Evolutionary conservation across 208 protist genomes (phyloP).

Genomic region (Trypanosoma rangeli): DNA sequence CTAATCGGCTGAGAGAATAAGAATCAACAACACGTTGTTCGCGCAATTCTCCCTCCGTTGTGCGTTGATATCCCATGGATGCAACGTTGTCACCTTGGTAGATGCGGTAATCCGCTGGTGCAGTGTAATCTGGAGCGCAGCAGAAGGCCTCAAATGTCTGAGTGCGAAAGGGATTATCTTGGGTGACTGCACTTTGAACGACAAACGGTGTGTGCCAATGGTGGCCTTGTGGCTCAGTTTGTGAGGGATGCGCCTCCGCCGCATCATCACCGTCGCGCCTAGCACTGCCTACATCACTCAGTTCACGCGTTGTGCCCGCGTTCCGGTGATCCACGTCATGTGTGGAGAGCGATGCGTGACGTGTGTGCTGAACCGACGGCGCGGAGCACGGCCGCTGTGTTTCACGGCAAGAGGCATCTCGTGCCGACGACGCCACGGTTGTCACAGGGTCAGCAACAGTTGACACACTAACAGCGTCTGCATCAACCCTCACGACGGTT

Average conservation of each 20-base stretch:
- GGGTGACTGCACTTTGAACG: conserved; percentile 62
- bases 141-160: conserved; percentile 74
- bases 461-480: neutral
- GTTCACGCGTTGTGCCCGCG: neutral
- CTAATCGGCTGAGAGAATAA: neutral
- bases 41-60: conserved; percentile 25
- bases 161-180: conserved; percentile 70
- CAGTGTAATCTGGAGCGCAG: conserved; percentile 44
- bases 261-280: neutral
- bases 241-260: neutral
- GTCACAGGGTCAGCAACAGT: neutral
- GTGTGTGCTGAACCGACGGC: neutral
- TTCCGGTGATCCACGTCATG: neutral
- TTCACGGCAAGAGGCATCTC: neutral
- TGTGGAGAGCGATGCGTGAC: conserved; percentile 1
- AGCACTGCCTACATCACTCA: neutral
- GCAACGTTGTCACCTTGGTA: conserved; percentile 18
- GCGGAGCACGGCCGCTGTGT: neutral
- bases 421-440: too few species aligned
- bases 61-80: conserved; percentile 13
- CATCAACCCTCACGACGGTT: neutral
- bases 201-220: conserved; percentile 29
- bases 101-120: conserved; percentile 30
- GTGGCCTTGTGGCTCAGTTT: conserved; percentile 17
- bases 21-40: neutral